Conservation (phyloP, 495 filamentous ascomycete species). For the Darksidea phi region DNA sequence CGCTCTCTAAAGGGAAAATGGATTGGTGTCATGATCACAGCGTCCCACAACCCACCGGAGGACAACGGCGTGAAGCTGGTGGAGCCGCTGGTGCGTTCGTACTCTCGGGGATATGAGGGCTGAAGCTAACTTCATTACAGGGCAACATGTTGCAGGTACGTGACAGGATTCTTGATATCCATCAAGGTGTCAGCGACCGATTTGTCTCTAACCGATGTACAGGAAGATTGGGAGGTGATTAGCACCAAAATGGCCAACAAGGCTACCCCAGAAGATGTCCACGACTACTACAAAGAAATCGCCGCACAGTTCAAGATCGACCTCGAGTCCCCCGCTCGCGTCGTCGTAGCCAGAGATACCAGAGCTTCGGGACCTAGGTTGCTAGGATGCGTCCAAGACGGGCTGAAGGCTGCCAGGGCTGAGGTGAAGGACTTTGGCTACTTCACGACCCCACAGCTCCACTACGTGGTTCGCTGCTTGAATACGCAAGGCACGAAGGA, state of each 20-base stretch:
- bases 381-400: conserved; percentile 70
- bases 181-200: background rate
- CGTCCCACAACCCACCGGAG: conserved; percentile 92
- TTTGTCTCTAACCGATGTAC: conserved; percentile 17
- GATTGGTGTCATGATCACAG: conserved; percentile 98
- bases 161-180: conserved; percentile 6
- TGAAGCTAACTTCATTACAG: conserved; percentile 44
- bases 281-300: conserved; percentile 71
- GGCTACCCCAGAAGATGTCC: conserved; percentile 66
- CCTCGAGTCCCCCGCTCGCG: conserved; percentile 64
- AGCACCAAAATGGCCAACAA: conserved; percentile 87
- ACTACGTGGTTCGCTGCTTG: conserved; percentile 91
- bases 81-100: conserved; percentile 73
- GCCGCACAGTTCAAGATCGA: conserved; percentile 72
- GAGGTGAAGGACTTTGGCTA: conserved; percentile 78
- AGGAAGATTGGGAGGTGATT: conserved; percentile 82
- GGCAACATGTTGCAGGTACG: conserved; percentile 92
- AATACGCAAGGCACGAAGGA: conserved; percentile 82
- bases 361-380: conserved; percentile 85
- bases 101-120: background rate
- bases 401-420: conserved; percentile 69
- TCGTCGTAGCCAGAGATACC: conserved; percentile 90
- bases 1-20: conserved; percentile 83
- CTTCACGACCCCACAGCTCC: conserved; percentile 91
- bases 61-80: conserved; percentile 99